These are phyloP conservation scores for Penicillium sp. DNA, from an alignment of 2,329 filamentous ascomycete species.

Conservation along the genomic window DNA sequence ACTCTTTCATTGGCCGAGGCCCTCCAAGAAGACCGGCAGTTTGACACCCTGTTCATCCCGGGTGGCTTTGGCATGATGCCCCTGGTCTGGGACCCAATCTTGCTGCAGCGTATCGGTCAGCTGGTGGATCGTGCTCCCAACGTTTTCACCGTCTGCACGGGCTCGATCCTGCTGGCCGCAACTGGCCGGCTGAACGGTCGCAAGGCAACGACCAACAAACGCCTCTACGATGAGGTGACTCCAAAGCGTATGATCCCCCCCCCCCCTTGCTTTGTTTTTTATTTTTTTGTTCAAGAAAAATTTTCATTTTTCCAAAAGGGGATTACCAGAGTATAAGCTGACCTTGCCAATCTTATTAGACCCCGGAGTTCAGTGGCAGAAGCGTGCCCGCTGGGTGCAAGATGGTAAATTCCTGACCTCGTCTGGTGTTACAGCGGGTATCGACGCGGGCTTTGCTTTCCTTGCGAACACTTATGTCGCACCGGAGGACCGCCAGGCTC, in stretches of 20 bases:
- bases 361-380: constrained; percentile 1
- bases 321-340: no score
- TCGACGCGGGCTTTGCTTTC: constrained; percentile 4
- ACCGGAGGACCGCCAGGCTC: not conserved
- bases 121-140: not conserved
- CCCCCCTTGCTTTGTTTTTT: no score
- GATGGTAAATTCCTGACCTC: constrained; percentile 5
- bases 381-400: constrained; percentile 2
- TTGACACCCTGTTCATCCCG: not conserved
- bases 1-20: not conserved
- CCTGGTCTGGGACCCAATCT: not conserved
- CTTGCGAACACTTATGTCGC: not conserved
- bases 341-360: not conserved
- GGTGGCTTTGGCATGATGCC: not conserved
- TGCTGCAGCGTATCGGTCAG: not conserved
- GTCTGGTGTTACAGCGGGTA: constrained; percentile 3
- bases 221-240: not conserved
- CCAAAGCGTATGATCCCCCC: not conserved
- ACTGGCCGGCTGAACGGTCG: not conserved
- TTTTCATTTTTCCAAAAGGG: no score
- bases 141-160: not conserved
- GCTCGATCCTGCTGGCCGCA: not conserved
- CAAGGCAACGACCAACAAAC: not conserved
- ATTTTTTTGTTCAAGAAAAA: no score
- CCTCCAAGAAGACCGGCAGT: not conserved